These are phyloP conservation scores for Fusarium sp. DNA, from an alignment of 2,329 filamentous ascomycete species.

Conservation along the genomic window DNA sequence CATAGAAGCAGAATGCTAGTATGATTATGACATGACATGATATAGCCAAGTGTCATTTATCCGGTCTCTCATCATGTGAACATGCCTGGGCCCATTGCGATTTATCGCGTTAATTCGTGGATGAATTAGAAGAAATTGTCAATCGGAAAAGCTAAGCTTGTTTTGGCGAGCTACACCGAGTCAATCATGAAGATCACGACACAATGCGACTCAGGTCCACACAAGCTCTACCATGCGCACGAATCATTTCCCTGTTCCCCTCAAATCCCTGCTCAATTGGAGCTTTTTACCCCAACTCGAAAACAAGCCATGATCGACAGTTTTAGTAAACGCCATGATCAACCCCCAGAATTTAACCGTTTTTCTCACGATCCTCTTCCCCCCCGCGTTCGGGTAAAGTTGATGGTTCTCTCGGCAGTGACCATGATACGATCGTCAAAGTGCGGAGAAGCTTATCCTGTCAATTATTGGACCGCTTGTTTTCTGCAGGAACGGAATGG, in stretches of 20 bases:
- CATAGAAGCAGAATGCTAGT: slow-evolving; percentile 17
- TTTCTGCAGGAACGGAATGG: not conserved
- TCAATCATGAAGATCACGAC: not conserved
- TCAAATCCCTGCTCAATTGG: not conserved
- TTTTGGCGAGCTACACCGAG: slow-evolving; percentile 6
- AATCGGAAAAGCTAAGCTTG: slow-evolving; percentile 1
- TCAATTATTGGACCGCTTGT: slow-evolving; percentile 29
- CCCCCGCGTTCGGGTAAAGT: slow-evolving; percentile 26
- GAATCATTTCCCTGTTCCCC: slow-evolving; percentile 7
- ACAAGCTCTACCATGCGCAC: slow-evolving; percentile 18
- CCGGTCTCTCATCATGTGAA: slow-evolving; percentile 10
- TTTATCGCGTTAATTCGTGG: slow-evolving; percentile 7
- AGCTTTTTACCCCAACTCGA: slow-evolving; percentile 1
- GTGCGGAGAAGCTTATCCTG: slow-evolving; percentile 22
- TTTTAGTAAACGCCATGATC: slow-evolving; percentile 15
- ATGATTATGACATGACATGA: slow-evolving; percentile 25
- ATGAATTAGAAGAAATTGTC: slow-evolving; percentile 8
- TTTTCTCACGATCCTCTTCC: not conserved
- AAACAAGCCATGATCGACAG: slow-evolving; percentile 20
- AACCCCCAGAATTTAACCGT: slow-evolving; percentile 24
- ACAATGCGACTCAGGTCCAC: slow-evolving; percentile 17
- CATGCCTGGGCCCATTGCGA: not conserved
- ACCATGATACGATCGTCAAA: slow-evolving; percentile 15
- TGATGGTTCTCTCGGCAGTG: not conserved
- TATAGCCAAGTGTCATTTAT: slow-evolving; percentile 5